phyloP scores from a whole-genome alignment of 768 basidiomycete genomes.

The Macrolepiota albuminosa region DNA sequence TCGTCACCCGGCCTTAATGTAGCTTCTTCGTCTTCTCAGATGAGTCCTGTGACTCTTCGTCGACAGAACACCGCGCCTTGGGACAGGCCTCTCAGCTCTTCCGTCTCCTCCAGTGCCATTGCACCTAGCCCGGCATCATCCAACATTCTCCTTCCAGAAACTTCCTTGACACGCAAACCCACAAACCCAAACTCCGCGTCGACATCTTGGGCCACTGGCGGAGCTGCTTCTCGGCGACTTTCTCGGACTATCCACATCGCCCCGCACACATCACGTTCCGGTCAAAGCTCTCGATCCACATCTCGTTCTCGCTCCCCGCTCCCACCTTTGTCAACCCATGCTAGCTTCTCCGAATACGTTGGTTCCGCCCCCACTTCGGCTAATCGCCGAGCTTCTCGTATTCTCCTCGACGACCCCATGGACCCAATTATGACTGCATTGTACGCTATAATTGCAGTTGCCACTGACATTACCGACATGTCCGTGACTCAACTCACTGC shows the following conservation, averaged over 20 bases:
- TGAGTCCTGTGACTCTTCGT: conserved; percentile 65
- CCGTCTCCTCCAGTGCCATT: conserved; percentile 51
- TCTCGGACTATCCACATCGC: conserved; percentile 82
- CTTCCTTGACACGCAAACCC: conserved; percentile 62
- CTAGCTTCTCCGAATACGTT: conserved; percentile 57
- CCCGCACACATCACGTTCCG: conserved; percentile 59
- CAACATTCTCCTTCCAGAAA: conserved; percentile 56
- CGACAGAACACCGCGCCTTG: conserved; percentile 62
- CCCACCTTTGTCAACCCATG: conserved; percentile 61
- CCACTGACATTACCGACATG: conserved; percentile 92
- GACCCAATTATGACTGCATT: conserved; percentile 88
- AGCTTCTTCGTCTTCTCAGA: conserved; percentile 65
- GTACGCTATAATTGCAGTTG: conserved; percentile 89
- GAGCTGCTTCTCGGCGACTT: conserved; percentile 68
- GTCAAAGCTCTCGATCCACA: conserved; percentile 86
- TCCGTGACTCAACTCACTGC: conserved; percentile 81
- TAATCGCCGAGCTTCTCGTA: conserved; percentile 76
- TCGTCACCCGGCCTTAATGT: conserved; percentile 52
- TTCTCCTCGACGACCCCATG: conserved; percentile 78
- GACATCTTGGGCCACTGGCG: conserved; percentile 47
- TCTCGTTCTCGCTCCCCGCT: conserved; percentile 94
- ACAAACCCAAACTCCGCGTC: conserved; percentile 40
- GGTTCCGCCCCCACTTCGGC: conserved; percentile 36
- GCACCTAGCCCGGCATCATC: conserved; percentile 60
- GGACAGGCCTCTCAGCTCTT: conserved; percentile 55